Conservation (phyloP, 2,329 filamentous ascomycete genomes). For the Alternaria gaisen region DNA sequence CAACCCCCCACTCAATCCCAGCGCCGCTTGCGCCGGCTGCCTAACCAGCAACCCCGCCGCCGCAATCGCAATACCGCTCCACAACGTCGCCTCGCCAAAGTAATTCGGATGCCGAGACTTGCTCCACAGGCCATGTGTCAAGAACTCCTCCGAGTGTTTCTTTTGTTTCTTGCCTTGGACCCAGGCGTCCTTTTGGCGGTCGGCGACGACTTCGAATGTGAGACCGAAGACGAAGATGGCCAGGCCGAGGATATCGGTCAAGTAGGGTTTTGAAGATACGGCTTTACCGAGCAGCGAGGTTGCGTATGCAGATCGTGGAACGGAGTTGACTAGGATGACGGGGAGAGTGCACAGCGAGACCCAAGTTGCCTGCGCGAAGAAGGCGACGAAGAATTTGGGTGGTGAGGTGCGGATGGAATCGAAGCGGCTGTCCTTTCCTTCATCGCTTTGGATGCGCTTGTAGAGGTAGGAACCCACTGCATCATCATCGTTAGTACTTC, state of each 20-base stretch:
- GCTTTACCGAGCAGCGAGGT: constrained; percentile 56
- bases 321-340: constrained; percentile 69
- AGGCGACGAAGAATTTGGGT: constrained; percentile 63
- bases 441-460: constrained; percentile 62
- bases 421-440: constrained; percentile 69
- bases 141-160: constrained; percentile 72
- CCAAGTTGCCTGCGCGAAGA: constrained; percentile 72
- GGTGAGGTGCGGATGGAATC: constrained; percentile 63
- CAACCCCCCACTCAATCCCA: constrained; percentile 61
- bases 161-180: constrained; percentile 68
- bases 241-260: constrained; percentile 67
- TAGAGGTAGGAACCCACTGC: constrained; percentile 72
- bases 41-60: constrained; percentile 66
- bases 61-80: constrained; percentile 71
- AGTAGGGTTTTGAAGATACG: constrained; percentile 50
- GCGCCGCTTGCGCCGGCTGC: constrained; percentile 63
- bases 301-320: constrained; percentile 62
- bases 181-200: constrained; percentile 72
- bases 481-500: background rate
- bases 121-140: constrained; percentile 70
- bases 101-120: constrained; percentile 73
- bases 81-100: constrained; percentile 75
- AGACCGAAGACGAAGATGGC: constrained; percentile 68
- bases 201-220: constrained; percentile 68
- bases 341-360: constrained; percentile 73